These are phyloP conservation scores for Botryotinia convoluta DNA, from an alignment of 2,329 filamentous ascomycete genomes.

Conservation along the genomic window DNA sequence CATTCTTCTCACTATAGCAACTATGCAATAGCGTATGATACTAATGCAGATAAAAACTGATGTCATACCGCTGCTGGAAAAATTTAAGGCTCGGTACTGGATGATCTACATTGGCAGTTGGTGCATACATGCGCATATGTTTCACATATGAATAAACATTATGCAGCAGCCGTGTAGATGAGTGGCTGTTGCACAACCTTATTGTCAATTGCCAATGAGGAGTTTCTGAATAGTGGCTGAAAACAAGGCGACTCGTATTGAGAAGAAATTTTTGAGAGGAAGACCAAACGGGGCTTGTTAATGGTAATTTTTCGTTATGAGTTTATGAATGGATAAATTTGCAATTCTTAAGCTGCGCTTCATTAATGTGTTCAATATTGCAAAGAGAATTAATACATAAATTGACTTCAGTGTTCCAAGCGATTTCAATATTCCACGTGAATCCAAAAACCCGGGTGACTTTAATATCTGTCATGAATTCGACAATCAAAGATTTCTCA, in stretches of 20 bases:
- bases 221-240: not conserved
- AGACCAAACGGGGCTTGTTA: not conserved
- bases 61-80: not conserved
- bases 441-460: not conserved
- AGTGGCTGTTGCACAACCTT: not conserved
- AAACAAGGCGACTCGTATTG: not conserved
- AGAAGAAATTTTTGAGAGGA: not conserved
- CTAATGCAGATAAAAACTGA: not conserved
- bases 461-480: not conserved
- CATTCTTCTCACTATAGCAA: not conserved
- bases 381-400: not conserved
- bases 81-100: not conserved
- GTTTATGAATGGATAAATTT: not conserved
- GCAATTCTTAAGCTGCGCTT: not conserved
- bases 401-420: not conserved
- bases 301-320: not conserved
- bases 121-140: not conserved
- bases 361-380: not conserved
- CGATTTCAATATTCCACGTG: not conserved
- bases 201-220: not conserved
- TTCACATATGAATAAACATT: not conserved
- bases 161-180: not conserved
- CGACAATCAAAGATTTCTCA: not conserved
- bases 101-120: constrained; percentile 4
- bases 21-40: not conserved